Percentiles rank a stretch among this genome's conserved stretches.
These are phyloP conservation scores for Podospora fimiseda DNA, from an alignment of 495 filamentous ascomycete species.

Conservation along the genomic window DNA sequence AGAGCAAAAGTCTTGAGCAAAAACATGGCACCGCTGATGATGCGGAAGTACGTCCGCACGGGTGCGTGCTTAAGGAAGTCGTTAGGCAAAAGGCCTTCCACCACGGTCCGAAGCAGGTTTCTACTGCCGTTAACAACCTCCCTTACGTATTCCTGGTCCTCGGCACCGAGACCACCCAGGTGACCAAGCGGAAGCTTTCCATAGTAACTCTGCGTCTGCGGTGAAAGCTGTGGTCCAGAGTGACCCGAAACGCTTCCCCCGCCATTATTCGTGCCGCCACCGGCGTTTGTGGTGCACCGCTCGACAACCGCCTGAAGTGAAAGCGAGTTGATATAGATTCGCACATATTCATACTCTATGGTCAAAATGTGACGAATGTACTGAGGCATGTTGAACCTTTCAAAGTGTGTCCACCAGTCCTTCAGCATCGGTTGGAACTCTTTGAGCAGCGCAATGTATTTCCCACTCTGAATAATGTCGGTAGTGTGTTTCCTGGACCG, in stretches of 20 bases:
- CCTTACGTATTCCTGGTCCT: conserved; percentile 71
- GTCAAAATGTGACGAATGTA: conserved; percentile 77
- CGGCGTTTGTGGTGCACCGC: conserved; percentile 71
- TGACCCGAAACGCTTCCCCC: conserved; percentile 36
- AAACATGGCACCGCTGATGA: conserved; percentile 92
- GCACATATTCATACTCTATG: conserved; percentile 86
- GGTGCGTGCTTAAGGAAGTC: conserved; percentile 88
- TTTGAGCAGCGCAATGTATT: conserved; percentile 72
- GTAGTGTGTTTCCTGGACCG: conserved; percentile 76
- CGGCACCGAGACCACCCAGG: conserved; percentile 49
- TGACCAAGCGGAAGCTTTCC: conserved; percentile 50
- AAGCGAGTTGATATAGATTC: conserved; percentile 88
- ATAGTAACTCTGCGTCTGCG: conserved; percentile 53
- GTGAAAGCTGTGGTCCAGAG: conserved; percentile 42
- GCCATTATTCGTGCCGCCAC: conserved; percentile 38
- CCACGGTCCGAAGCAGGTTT: conserved; percentile 72
- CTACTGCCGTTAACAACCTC: conserved; percentile 86
- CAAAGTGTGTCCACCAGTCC: conserved; percentile 69
- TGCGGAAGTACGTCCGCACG: conserved; percentile 89
- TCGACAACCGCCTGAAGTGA: conserved; percentile 93
- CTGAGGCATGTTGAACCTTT: conserved; percentile 60
- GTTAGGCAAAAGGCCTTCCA: conserved; percentile 72
- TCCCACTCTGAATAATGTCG: conserved; percentile 75
- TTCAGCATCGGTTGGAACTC: conserved; percentile 69
- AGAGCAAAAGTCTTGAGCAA: conserved; percentile 89